Evolutionary conservation across 2,329 filamentous ascomycete species (phyloP), one percentile per base, ranked within the genome.

Genomic region (Pestalotiopsis sp.): DNA sequence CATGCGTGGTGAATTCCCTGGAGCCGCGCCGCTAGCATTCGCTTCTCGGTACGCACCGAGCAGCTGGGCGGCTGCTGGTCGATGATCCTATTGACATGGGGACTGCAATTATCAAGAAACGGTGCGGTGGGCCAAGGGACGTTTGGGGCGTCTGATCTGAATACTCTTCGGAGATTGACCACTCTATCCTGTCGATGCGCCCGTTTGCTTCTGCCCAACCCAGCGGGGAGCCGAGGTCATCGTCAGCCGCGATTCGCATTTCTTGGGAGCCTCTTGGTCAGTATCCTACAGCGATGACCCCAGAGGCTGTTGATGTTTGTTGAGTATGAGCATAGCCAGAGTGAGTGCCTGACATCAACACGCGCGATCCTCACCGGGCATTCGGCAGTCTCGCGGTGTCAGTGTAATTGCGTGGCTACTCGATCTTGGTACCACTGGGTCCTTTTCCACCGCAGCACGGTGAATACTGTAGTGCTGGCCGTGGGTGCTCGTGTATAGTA

Each of bases 31-130:
- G 56, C 56, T 45, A 66, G 20, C 58, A 58, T 58, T 57, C 58
- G 36, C 36, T 57, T 62, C 66, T 67, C 66, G 66, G 66, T 63
- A 67, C 57, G 66, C 58, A 67, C 66, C 66, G 66, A 67, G 66
- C 13, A 59, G 57, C 39, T 62, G 66, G 66, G 25, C 45, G 45
- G 45, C 45, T 52, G 45, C 45, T 52, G 45, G 36, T 67, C 57
- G 66, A 36, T 67, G 66, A 67, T 67, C 66, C n/a, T 63, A 67
- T 52, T 25, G 66, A 58, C 36, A 49, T 36, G 66, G 66, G 66
- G 45, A 23, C 59, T 27, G 49, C 59, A 67, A 67, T 67, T 67
- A 67, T 67, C 41, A 62, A 57, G 66, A 67, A 67, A 67, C 66
- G 45, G 45, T 20, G 17, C 61, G 60, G 66, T 58, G 66, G 66